Conservation (phyloP, 2,329 filamentous ascomycete genomes). For the Hypoxylon sp. region DNA sequence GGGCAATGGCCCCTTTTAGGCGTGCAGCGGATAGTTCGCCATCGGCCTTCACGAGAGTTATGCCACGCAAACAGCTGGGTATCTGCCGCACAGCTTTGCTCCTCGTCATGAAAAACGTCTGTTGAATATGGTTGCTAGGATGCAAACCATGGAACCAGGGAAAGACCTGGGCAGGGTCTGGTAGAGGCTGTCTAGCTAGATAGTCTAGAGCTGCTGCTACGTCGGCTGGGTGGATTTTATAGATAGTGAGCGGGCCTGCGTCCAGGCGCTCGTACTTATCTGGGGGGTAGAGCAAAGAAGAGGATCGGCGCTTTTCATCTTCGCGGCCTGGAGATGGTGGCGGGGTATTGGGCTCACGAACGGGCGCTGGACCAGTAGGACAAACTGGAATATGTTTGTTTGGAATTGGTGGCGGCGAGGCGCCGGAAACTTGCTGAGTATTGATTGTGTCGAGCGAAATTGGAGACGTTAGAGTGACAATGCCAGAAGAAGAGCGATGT, state of each 20-base stretch:
- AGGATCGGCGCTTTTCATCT: slow-evolving; percentile 70
- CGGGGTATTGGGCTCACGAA: slow-evolving; percentile 71
- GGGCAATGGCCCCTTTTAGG: slow-evolving; percentile 88
- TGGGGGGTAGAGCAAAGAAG: slow-evolving; percentile 84
- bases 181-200: slow-evolving; percentile 82
- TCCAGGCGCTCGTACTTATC: slow-evolving; percentile 69
- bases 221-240: slow-evolving; percentile 77
- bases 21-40: slow-evolving; percentile 81
- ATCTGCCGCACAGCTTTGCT: slow-evolving; percentile 78
- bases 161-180: slow-evolving; percentile 88
- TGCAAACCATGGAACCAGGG: slow-evolving; percentile 97
- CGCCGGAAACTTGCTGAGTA: slow-evolving; percentile 54
- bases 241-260: slow-evolving; percentile 73
- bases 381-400: slow-evolving; percentile 94
- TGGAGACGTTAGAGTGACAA: slow-evolving; percentile 59
- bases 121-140: slow-evolving; percentile 87
- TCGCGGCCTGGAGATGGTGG: slow-evolving; percentile 76
- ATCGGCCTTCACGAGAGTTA: slow-evolving; percentile 91
- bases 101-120: slow-evolving; percentile 88
- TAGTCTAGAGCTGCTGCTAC: slow-evolving; percentile 83
- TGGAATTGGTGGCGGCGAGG: slow-evolving; percentile 71
- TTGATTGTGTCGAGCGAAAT: slow-evolving; percentile 61
- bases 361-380: slow-evolving; percentile 79
- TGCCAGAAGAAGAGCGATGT: slow-evolving; percentile 62
- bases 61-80: slow-evolving; percentile 82